phyloP scores from a whole-genome alignment of 768 basidiomycete species.

The Tulasnella sp. region DNA sequence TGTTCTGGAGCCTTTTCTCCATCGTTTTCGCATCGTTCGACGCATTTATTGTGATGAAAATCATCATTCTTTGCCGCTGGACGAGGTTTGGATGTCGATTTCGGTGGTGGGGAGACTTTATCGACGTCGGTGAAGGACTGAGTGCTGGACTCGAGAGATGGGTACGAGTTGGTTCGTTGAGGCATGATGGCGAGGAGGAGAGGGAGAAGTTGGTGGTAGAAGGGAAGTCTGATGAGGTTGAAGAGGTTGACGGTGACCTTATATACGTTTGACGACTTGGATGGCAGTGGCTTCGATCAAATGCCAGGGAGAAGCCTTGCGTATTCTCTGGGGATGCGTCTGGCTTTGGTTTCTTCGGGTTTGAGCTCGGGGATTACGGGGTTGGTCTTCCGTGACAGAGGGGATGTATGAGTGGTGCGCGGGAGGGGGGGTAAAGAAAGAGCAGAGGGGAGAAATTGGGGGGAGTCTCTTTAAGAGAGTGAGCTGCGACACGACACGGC shows the following conservation, averaged over 20 bases:
- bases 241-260: neutral
- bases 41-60: neutral
- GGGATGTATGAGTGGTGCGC: neutral
- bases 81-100: neutral
- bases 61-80: neutral
- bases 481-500: no score
- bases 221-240: neutral
- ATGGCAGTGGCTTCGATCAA: neutral
- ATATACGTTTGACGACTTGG: neutral
- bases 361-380: neutral
- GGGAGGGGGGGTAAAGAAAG: neutral
- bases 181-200: neutral
- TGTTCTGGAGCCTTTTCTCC: neutral
- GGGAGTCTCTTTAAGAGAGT: neutral
- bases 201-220: neutral
- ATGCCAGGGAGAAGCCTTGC: neutral
- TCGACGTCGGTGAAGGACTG: neutral
- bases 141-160: neutral
- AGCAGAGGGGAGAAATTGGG: neutral
- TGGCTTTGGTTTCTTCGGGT: neutral
- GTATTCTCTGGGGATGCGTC: neutral
- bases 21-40: neutral
- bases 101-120: neutral
- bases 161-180: neutral
- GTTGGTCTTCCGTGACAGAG: neutral